These are phyloP conservation scores for Bonia amplexicaulis DNA, from an alignment of 176 grass and related monocot genomes.

Conservation along the genomic window DNA sequence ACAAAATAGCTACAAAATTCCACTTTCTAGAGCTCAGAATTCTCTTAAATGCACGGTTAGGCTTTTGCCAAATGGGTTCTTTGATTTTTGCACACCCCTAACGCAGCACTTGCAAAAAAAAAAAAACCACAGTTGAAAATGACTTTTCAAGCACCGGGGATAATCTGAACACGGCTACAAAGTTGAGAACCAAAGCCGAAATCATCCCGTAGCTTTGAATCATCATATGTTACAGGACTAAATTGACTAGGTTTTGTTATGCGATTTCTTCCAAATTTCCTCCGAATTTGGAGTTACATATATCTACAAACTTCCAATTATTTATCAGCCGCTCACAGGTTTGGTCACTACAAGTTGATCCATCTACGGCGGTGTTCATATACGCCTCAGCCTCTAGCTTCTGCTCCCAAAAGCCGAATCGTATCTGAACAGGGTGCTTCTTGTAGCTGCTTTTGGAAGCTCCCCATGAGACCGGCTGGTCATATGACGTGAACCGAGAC, in stretches of 20 bases:
- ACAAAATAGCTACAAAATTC: not conserved
- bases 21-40: not conserved
- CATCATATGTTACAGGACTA: too few species aligned
- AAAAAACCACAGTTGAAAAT: not conserved
- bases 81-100: not conserved
- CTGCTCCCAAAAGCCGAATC: too few species aligned
- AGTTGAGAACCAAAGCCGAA: too few species aligned
- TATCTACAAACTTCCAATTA: not conserved
- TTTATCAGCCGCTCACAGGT: not conserved
- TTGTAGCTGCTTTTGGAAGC: too few species aligned
- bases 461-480: too few species aligned
- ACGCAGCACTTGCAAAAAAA: not conserved
- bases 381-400: too few species aligned
- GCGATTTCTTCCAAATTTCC: not conserved
- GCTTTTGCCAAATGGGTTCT: not conserved
- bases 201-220: not conserved
- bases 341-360: not conserved
- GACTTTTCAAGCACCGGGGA: not conserved
- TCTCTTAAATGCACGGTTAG: not conserved
- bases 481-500: too few species aligned
- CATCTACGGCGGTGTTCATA: not conserved
- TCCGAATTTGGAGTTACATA: not conserved
- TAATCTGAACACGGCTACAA: not conserved
- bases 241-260: not conserved
- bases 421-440: too few species aligned